phyloP scores from a whole-genome alignment of 73 alveolate species.

The Paramecium sonneborni region DNA sequence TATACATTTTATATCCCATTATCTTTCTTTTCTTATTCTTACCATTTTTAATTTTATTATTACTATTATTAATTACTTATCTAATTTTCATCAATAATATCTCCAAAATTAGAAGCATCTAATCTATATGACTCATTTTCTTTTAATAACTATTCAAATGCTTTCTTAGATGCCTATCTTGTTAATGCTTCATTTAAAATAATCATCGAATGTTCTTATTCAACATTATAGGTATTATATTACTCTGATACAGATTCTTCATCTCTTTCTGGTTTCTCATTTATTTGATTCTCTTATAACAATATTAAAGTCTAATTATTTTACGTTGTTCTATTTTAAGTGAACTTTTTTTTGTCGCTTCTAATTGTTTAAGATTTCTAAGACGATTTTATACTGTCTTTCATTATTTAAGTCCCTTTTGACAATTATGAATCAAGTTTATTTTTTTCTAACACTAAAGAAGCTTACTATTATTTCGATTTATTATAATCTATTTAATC shows the following conservation, averaged over 20 bases:
- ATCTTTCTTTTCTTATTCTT: neutral
- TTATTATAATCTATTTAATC: no score
- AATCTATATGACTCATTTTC: neutral
- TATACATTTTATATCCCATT: neutral
- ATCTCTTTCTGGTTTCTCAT: neutral
- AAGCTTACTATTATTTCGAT: neutral
- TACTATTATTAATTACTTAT: neutral
- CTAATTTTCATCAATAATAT: neutral
- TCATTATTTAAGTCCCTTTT: neutral
- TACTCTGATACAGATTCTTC: neutral
- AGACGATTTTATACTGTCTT: neutral
- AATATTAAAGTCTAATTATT: neutral
- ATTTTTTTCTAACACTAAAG: neutral
- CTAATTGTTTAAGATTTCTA: neutral
- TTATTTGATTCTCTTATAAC: neutral
- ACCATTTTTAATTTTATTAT: neutral
- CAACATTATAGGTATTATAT: neutral
- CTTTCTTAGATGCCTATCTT: conserved; percentile 26
- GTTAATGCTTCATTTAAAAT: conserved; percentile 7
- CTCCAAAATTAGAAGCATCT: neutral
- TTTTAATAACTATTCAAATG: conserved; percentile 4
- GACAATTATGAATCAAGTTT: neutral
- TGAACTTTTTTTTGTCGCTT: neutral
- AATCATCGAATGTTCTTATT: neutral
- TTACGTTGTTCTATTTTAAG: neutral